phyloP scores from a whole-genome alignment of 768 basidiomycete species.

The Porphyrellus cyaneotinctus region DNA sequence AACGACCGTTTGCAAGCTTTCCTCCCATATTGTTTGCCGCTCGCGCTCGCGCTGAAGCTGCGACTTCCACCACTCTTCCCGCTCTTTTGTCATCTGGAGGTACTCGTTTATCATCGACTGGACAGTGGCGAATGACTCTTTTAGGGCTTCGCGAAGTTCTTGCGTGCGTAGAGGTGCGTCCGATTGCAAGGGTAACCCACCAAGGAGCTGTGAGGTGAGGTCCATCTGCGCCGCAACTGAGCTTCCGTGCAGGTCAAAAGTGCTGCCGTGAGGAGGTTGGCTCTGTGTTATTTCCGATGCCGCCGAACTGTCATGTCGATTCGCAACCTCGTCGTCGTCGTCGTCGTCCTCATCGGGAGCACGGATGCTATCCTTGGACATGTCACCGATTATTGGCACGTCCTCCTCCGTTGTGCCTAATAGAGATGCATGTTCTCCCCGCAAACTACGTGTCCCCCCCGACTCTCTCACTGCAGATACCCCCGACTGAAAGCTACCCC shows the following conservation, averaged over 20 bases:
- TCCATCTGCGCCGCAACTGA: slow-evolving; percentile 74
- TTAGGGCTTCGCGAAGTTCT: slow-evolving; percentile 49
- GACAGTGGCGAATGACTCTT: slow-evolving; percentile 54
- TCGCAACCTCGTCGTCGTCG: slow-evolving; percentile 32
- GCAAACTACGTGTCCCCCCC: slow-evolving; percentile 22
- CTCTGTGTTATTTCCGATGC: slow-evolving; percentile 38
- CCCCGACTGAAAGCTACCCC: slow-evolving; percentile 32
- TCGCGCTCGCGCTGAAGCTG: slow-evolving; percentile 62
- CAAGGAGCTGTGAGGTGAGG: slow-evolving; percentile 61
- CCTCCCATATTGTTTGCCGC: slow-evolving; percentile 78
- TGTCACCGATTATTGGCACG: not conserved
- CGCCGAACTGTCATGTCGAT: slow-evolving; percentile 44
- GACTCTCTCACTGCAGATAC: slow-evolving; percentile 22
- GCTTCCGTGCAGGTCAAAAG: slow-evolving; percentile 67
- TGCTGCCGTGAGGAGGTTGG: slow-evolving; percentile 52
- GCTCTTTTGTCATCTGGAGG: slow-evolving; percentile 60
- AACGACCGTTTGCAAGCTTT: slow-evolving; percentile 82
- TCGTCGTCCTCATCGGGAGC: slow-evolving; percentile 27
- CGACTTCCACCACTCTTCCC: slow-evolving; percentile 78
- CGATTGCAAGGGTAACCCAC: slow-evolving; percentile 37
- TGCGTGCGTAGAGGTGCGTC: slow-evolving; percentile 26
- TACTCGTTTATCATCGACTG: slow-evolving; percentile 64
- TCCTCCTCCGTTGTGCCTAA: slow-evolving; percentile 22
- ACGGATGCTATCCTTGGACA: slow-evolving; percentile 21
- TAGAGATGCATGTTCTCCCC: slow-evolving; percentile 24